Conservation (phyloP, 139 green algal genomes). For the Picochlorum costavermella region DNA sequence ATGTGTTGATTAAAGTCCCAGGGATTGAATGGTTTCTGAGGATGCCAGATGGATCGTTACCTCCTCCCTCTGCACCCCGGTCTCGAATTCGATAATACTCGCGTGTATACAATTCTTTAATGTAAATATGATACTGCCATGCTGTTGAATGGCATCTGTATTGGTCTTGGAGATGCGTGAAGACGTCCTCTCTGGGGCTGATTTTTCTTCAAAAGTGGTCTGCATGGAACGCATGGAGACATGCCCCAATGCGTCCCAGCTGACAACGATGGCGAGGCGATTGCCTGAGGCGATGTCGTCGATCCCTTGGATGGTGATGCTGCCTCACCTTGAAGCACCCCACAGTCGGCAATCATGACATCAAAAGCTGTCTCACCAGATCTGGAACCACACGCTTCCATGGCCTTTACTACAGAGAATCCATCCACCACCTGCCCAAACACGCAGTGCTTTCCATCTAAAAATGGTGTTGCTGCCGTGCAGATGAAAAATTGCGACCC, state of each 20-base stretch:
- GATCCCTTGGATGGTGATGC: neutral
- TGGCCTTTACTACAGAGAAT: constrained; percentile 67
- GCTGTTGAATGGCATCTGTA: no score
- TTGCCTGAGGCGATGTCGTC: neutral
- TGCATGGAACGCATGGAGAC: no score
- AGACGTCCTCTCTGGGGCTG: no score
- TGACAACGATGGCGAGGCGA: no score
- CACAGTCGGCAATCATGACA: constrained; percentile 55
- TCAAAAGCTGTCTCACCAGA: constrained; percentile 53
- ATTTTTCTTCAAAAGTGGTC: no score
- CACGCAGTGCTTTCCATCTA: constrained; percentile 68
- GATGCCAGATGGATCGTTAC: constrained; percentile 11
- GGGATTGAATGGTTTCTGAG: constrained; percentile 34
- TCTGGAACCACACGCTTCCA: constrained; percentile 64
- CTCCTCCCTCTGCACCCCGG: neutral
- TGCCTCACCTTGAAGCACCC: constrained; percentile 7
- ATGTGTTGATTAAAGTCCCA: constrained; percentile 6
- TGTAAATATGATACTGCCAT: no score
- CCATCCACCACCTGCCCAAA: constrained; percentile 70
- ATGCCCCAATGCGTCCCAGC: no score
- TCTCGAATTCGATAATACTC: no score
- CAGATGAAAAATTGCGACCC: constrained; percentile 78
- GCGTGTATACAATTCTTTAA: no score
- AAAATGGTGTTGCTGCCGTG: constrained; percentile 19
- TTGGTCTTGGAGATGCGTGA: no score